Evolutionary conservation across 164 flowering plant species (phyloP).

Genomic region (Tinospora cordifolia): DNA sequence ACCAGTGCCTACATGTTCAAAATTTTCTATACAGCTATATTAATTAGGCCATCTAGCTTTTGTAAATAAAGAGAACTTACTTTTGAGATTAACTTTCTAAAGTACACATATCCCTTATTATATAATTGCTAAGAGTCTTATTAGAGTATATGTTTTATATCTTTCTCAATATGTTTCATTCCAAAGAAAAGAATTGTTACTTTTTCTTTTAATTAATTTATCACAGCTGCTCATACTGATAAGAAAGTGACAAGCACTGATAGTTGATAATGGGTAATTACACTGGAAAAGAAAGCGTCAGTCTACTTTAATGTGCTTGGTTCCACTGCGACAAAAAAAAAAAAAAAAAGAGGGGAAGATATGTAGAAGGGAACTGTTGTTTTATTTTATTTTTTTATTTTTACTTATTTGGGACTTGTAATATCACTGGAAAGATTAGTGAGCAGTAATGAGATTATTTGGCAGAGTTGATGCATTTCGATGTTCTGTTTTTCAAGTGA

Average conservation of each 20-base stretch:
- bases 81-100: no score
- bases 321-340: neutral
- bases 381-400: neutral
- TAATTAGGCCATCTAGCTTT: no score
- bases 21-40: no score
- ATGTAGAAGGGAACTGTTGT: neutral
- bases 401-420: neutral
- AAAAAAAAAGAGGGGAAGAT: neutral
- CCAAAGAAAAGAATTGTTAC: no score
- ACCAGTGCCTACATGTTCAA: no score
- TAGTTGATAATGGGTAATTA: neutral
- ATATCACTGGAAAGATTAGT: neutral
- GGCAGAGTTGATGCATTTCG: neutral
- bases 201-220: no score
- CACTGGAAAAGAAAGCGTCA: neutral
- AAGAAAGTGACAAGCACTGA: neutral
- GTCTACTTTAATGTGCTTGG: conserved; percentile 2
- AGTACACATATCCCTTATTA: no score
- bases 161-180: no score
- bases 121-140: no score
- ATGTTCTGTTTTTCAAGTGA: neutral
- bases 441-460: neutral
- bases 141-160: no score
- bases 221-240: neutral
- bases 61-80: no score